These are phyloP conservation scores for Coemansia sp. DNA, from an alignment of 192 early-diverging fungal species.

Conservation along the genomic window DNA sequence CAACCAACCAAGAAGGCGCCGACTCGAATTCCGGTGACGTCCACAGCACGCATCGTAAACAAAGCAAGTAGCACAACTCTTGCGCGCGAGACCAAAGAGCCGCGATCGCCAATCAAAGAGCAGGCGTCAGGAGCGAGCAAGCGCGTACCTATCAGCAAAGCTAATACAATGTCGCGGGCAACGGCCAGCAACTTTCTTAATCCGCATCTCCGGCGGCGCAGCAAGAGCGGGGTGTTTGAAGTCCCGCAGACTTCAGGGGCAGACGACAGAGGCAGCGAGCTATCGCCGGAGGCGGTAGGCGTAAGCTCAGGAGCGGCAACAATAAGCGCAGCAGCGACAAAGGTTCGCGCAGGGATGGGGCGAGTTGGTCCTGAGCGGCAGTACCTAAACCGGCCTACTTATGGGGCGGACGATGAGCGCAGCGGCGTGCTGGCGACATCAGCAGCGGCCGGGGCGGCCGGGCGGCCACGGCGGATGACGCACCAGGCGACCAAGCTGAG, in stretches of 20 bases:
- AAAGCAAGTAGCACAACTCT: slow-evolving; percentile 7
- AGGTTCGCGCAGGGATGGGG: slow-evolving; percentile 22
- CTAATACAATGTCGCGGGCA: slow-evolving; percentile 46
- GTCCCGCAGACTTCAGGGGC: slow-evolving; percentile 17
- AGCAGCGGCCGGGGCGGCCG: slow-evolving; percentile 48
- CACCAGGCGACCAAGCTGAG: slow-evolving; percentile 49
- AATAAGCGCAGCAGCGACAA: slow-evolving; percentile 35
- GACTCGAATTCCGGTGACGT: slow-evolving; percentile 6
- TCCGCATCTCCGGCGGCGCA: slow-evolving; percentile 45
- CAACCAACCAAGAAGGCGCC: neutral
- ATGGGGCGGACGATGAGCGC: slow-evolving; percentile 11
- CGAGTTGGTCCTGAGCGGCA: slow-evolving; percentile 22
- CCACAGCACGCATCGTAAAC: neutral
- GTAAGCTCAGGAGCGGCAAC: slow-evolving; percentile 31
- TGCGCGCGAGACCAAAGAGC: slow-evolving; percentile 13
- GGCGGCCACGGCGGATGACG: slow-evolving; percentile 51
- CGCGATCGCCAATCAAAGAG: neutral
- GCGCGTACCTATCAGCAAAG: slow-evolving; percentile 1
- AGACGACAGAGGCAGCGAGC: neutral
- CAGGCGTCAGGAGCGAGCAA: neutral
- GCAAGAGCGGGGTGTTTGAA: slow-evolving; percentile 51
- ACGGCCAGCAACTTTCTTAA: slow-evolving; percentile 54
- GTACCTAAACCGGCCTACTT: slow-evolving; percentile 22
- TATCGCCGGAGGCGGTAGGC: neutral
- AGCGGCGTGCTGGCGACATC: slow-evolving; percentile 31